Percentiles rank a stretch among this genome's conserved stretches.
Evolutionary conservation across 345 rosid species (phyloP).

Genomic region (Hypericum androsaemum): DNA sequence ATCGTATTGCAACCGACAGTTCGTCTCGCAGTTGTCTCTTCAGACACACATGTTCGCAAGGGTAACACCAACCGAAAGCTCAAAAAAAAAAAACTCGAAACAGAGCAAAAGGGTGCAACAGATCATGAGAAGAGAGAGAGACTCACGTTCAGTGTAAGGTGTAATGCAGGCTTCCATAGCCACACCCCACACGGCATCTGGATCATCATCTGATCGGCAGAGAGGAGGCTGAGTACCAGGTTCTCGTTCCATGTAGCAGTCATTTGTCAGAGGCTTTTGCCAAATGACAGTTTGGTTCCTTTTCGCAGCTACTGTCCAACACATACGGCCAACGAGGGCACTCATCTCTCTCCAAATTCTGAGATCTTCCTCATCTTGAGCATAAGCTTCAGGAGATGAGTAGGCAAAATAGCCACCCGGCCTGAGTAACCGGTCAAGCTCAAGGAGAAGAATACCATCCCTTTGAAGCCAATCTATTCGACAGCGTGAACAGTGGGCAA

Average conservation of each 20-base stretch:
- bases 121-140: slow-evolving; percentile 2
- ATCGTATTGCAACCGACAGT: no score
- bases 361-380: slow-evolving; percentile 90
- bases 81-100: not conserved
- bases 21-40: no score
- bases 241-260: slow-evolving; percentile 71
- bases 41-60: no score
- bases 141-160: slow-evolving; percentile 84
- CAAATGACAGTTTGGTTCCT: slow-evolving; percentile 93
- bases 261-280: slow-evolving; percentile 89
- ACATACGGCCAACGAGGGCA: slow-evolving; percentile 81
- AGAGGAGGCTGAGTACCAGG: slow-evolving; percentile 87
- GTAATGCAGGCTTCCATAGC: slow-evolving; percentile 89
- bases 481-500: slow-evolving; percentile 97
- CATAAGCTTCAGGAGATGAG: slow-evolving; percentile 98
- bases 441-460: slow-evolving; percentile 95
- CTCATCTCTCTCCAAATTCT: slow-evolving; percentile 96
- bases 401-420: slow-evolving; percentile 98
- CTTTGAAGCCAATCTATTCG: slow-evolving; percentile 99
- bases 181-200: slow-evolving; percentile 81
- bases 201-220: slow-evolving; percentile 79
- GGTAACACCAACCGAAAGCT: not conserved
- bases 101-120: slow-evolving; percentile 1
- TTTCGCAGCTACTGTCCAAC: slow-evolving; percentile 90
- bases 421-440: slow-evolving; percentile 87